Percentiles rank a stretch among this genome's conserved stretches.
Evolutionary conservation across 108 stramenopile species (phyloP).

Genomic region (Licmophora abbreviata): DNA sequence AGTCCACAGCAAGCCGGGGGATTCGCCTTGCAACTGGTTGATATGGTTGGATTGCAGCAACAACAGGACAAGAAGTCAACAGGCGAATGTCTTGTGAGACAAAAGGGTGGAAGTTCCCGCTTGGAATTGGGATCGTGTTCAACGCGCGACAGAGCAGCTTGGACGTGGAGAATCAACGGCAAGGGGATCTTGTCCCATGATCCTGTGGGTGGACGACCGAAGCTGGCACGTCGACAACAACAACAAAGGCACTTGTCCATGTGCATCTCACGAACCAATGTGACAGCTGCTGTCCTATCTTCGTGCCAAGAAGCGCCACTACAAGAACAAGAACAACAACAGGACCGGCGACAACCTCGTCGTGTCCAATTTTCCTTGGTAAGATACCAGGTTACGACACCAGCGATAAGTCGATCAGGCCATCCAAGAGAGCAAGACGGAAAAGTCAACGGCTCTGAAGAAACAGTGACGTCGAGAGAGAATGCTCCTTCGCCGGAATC

Average conservation of each 20-base stretch:
- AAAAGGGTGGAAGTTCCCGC: background rate
- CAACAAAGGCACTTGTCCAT: slow-evolving; percentile 10
- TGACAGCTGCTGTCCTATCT: slow-evolving; percentile 6
- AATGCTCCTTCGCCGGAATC: background rate
- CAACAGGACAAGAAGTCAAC: background rate
- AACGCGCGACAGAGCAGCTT: slow-evolving; percentile 34
- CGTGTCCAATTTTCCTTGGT: slow-evolving; percentile 31
- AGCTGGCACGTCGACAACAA: slow-evolving; percentile 8
- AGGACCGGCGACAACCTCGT: background rate
- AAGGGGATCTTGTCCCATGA: slow-evolving; percentile 40
- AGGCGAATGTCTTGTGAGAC: background rate
- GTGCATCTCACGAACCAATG: slow-evolving; percentile 17
- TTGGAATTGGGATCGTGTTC: slow-evolving; percentile 1
- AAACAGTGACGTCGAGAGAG: slow-evolving; percentile 1
- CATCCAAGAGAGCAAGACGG: slow-evolving; percentile 1
- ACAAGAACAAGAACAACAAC: slow-evolving; percentile 2
- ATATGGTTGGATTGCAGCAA: background rate
- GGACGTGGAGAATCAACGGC: slow-evolving; percentile 55
- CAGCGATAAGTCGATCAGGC: slow-evolving; percentile 3
- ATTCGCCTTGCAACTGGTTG: slow-evolving; percentile 8
- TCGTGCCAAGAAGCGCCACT: slow-evolving; percentile 22
- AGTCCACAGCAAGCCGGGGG: background rate
- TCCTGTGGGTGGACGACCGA: background rate
- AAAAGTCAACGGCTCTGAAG: slow-evolving; percentile 2
- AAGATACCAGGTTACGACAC: slow-evolving; percentile 19